Evolutionary conservation across 768 basidiomycete species (phyloP).

Genomic region (Mycena vitilis): DNA sequence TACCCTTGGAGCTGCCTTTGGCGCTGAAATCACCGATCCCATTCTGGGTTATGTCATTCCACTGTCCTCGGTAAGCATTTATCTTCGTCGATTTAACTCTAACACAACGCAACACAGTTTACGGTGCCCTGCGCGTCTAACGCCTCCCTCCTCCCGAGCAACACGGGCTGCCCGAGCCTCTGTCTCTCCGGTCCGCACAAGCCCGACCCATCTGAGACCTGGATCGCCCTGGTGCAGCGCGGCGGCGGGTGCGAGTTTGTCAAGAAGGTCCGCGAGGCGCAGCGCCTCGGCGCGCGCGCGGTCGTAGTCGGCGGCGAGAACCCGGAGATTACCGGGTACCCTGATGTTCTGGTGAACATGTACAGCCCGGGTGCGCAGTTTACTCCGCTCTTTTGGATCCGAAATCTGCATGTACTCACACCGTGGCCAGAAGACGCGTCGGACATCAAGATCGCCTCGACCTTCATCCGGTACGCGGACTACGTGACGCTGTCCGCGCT

Average conservation of each 20-base stretch:
- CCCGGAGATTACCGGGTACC: conserved; percentile 70
- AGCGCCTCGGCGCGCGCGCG: conserved; percentile 82
- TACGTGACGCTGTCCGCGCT: conserved; percentile 78
- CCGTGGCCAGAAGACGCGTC: conserved; percentile 78
- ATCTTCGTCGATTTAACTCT: not conserved
- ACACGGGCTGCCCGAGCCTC: conserved; percentile 76
- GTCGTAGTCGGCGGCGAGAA: conserved; percentile 93
- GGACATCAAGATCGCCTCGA: conserved; percentile 85
- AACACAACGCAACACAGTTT: conserved; percentile 45
- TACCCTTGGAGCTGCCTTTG: conserved; percentile 72
- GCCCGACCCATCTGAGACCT: conserved; percentile 74
- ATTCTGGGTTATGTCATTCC: conserved; percentile 81
- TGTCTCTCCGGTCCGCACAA: conserved; percentile 66
- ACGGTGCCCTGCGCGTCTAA: conserved; percentile 61
- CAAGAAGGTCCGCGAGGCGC: conserved; percentile 83
- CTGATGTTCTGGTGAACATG: conserved; percentile 89
- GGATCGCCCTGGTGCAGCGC: conserved; percentile 93
- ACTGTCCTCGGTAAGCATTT: conserved; percentile 56
- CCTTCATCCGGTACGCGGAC: conserved; percentile 89
- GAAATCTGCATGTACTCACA: not conserved
- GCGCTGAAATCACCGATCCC: conserved; percentile 74
- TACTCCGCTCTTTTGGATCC: not conserved
- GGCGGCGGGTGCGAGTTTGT: conserved; percentile 82
- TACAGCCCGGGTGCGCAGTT: conserved; percentile 86
- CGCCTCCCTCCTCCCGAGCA: conserved; percentile 45